Evolutionary conservation across 345 rosid genomes (phyloP), one percentile per base, ranked within the genome.

Genomic region (Citropsis articulata): DNA sequence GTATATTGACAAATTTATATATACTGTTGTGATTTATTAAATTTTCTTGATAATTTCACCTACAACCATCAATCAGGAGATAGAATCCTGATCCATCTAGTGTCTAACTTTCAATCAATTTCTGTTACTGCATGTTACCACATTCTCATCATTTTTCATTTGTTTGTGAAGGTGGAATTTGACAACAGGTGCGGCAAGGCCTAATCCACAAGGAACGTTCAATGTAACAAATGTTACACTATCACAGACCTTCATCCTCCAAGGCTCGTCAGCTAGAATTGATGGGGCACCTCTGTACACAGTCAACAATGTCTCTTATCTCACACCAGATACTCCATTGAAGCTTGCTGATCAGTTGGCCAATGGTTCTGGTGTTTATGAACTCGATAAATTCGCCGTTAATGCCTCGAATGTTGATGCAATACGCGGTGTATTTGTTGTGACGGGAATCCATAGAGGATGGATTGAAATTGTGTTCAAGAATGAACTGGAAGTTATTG

Each of bases 191-290:
- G 91, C 90, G 9, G 89, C 93, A 6, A 88, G 93, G 88, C 84
- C 89, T 8, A 89, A 91, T 76, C 90, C 90, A 5, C 93, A 91
- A 78, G 91, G 95, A 62, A 73, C 90, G 4, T 89, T 89, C 50
- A 86, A 87, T 7, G 80, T 88, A 33, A 10, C 75, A 6, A 80
- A 85, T 42, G 86, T 87, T 12, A 71, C 88, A 67, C 31, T 88
- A 7, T 71, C 89, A 1, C 93, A 85, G 62, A 84, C 79, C 75
- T 81, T 85, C 63, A 5, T 83, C 69, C 83, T 87, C 56, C 71
- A 27, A 3, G 80, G 81, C 31, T 81, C 81, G 5, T 24, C 13
- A 0, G 77, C 68, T 19, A 55, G 60, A 19, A 83, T 85, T 53
- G 45, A 69, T 9, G 79, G 75, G 1, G 22, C 33, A 21, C 79